phyloP scores from a whole-genome alignment of 352 stramenopile species.

The Aphanomyces astaci region DNA sequence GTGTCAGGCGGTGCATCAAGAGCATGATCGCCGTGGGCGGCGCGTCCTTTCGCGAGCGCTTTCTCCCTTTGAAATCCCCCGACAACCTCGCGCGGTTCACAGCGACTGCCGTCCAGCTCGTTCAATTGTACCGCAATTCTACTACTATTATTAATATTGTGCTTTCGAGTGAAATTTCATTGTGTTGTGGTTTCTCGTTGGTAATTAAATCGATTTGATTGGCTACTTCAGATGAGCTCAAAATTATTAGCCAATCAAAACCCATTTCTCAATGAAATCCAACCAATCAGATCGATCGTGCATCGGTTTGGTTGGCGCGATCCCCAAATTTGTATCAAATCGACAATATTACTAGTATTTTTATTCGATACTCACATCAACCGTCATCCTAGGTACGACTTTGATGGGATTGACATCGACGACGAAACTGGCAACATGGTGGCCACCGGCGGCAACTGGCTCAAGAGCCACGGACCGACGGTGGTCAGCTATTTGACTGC shows the following conservation, averaged over 20 bases:
- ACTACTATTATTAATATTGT: too few species aligned
- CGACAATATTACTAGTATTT: not conserved
- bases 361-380: not conserved
- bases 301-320: not conserved
- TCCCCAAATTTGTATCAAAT: too few species aligned
- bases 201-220: too few species aligned
- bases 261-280: too few species aligned
- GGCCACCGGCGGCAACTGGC: not conserved
- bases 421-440: conserved; percentile 5
- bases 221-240: too few species aligned
- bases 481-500: not conserved
- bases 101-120: not conserved
- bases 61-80: not conserved
- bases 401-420: conserved; percentile 12
- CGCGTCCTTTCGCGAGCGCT: not conserved
- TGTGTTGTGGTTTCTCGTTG: too few species aligned
- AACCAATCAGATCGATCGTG: too few species aligned
- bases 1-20: conserved; percentile 13
- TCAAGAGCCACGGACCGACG: not conserved
- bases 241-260: too few species aligned
- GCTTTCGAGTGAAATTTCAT: too few species aligned
- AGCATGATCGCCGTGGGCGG: not conserved
- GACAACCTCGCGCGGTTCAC: not conserved
- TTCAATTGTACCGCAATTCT: not conserved
- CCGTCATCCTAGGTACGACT: conserved; percentile 1